phyloP scores from a whole-genome alignment of 2,329 filamentous ascomycete species.

The Arthroderma uncinatum region DNA sequence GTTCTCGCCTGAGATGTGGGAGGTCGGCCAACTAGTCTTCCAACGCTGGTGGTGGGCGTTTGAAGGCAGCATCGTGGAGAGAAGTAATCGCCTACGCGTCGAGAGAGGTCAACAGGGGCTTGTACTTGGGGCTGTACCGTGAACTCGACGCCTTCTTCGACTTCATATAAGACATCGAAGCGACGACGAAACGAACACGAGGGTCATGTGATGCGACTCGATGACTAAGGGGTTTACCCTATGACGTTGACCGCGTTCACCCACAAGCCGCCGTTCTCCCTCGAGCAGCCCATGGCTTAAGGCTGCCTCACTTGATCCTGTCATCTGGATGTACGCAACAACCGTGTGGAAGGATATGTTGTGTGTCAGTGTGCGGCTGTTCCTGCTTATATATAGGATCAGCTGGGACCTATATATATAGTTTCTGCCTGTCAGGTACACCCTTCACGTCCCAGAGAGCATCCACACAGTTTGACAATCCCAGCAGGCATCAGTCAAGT shows the following conservation, averaged over 20 bases:
- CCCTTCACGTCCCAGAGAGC: background rate
- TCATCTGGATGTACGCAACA: background rate
- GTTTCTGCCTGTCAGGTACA: constrained; percentile 1
- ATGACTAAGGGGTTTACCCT: background rate
- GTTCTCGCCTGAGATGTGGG: constrained; percentile 42
- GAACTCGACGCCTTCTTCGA: background rate
- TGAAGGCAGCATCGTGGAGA: constrained; percentile 43
- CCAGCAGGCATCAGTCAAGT: background rate
- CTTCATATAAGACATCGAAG: background rate
- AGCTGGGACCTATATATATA: background rate
- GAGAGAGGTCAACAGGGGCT: constrained; percentile 33
- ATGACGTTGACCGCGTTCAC: background rate
- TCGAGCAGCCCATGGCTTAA: background rate
- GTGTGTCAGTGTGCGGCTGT: background rate
- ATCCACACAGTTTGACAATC: background rate
- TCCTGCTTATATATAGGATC: constrained; percentile 3
- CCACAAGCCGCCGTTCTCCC: background rate
- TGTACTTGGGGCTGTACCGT: constrained; percentile 11
- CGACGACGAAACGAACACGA: background rate
- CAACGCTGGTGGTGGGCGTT: constrained; percentile 52
- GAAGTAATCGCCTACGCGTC: constrained; percentile 43
- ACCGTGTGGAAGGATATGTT: too few relatives aligned
- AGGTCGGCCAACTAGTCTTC: constrained; percentile 49
- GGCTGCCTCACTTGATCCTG: background rate
- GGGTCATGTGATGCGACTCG: background rate